Evolutionary conservation across 352 stramenopile species (phyloP).

Genomic region (Pythium diclinum): DNA sequence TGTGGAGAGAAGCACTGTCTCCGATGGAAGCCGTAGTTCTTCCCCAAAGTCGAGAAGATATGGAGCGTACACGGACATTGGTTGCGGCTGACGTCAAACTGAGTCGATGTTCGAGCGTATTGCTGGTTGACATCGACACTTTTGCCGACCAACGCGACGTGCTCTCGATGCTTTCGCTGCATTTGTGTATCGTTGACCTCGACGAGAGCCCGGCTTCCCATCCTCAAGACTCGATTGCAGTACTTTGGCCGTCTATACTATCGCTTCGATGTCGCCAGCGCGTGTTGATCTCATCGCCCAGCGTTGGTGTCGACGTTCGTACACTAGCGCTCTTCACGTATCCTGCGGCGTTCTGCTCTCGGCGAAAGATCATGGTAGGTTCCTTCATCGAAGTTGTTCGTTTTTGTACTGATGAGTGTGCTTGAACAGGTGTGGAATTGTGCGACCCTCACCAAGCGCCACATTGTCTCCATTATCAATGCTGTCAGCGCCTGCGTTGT

Average conservation of each 20-base stretch:
- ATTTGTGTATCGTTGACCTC: conserved; percentile 37
- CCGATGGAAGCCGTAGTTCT: conserved; percentile 4
- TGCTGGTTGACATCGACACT: conserved; percentile 5
- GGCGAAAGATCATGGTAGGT: conserved; percentile 70
- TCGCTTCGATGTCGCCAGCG: conserved; percentile 63
- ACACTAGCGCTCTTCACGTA: conserved; percentile 63
- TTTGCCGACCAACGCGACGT: conserved; percentile 1
- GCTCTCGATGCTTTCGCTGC: conserved; percentile 9
- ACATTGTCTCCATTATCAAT: conserved; percentile 44
- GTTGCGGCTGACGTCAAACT: neutral
- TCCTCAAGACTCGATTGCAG: conserved; percentile 24
- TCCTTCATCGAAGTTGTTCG: neutral
- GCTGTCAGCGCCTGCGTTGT: conserved; percentile 36
- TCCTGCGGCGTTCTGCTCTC: conserved; percentile 62
- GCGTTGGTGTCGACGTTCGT: conserved; percentile 14
- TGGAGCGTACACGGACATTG: neutral
- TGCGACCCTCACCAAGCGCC: conserved; percentile 40
- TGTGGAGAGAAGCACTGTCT: conserved; percentile 13
- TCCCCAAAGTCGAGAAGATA: neutral
- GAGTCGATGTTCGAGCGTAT: neutral
- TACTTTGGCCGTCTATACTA: conserved; percentile 51
- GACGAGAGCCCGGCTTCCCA: neutral
- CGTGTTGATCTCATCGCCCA: conserved; percentile 41
- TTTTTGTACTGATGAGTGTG: neutral
- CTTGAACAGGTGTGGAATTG: conserved; percentile 50